Conservation (phyloP, 495 filamentous ascomycete species). For the Lepraria neglecta region DNA sequence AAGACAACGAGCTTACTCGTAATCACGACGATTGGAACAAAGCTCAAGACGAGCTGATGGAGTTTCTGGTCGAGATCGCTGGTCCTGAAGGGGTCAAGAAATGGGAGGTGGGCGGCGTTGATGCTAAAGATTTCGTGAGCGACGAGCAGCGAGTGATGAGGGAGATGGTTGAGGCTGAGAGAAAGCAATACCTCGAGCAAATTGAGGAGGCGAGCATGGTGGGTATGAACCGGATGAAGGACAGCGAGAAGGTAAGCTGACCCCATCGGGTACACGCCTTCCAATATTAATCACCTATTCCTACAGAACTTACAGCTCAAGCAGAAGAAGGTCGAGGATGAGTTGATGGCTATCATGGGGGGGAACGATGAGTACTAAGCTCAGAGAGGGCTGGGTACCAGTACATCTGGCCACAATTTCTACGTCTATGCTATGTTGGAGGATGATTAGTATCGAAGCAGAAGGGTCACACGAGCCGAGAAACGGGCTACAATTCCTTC, state of each 20-base stretch:
- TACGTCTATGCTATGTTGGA: too few species aligned
- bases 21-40: conserved; percentile 24
- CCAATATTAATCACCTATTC: neutral
- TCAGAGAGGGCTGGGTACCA: too few species aligned
- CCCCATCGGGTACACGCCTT: neutral
- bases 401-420: too few species aligned
- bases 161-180: conserved; percentile 17
- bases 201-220: conserved; percentile 10
- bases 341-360: conserved; percentile 16
- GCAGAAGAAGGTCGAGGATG: conserved; percentile 17
- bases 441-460: too few species aligned
- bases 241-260: conserved; percentile 24
- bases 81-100: conserved; percentile 16
- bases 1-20: conserved; percentile 21
- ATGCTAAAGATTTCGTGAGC: conserved; percentile 5
- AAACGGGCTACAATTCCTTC: too few species aligned
- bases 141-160: conserved; percentile 13
- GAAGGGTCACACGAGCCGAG: too few species aligned
- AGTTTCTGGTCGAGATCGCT: conserved; percentile 14
- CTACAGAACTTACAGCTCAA: conserved; percentile 16
- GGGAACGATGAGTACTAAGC: conserved; percentile 11
- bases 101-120: neutral
- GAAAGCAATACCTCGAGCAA: conserved; percentile 13
- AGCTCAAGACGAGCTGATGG: conserved; percentile 19
- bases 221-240: conserved; percentile 17